Evolutionary conservation across 140 eudicot species (phyloP).

Genomic region (Ambrosia hybrid): DNA sequence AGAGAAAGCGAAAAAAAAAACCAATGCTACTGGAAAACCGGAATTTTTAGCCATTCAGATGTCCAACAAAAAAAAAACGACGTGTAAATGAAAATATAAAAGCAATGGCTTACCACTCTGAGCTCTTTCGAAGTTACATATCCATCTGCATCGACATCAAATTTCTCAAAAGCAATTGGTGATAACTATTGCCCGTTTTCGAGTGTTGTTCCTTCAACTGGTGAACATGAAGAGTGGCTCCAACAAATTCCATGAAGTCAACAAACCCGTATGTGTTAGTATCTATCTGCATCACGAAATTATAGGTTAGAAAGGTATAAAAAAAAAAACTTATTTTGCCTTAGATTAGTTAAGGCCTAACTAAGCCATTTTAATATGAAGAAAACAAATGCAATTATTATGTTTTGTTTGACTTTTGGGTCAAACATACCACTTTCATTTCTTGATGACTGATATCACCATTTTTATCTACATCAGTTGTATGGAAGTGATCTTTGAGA

Average conservation of each 20-base stretch:
- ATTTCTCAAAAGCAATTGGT: conserved; percentile 87
- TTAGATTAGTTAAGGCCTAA: no score
- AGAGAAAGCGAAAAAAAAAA: no score
- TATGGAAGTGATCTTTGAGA: conserved; percentile 88
- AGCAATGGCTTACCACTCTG: conserved; percentile 55
- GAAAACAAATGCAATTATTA: no score
- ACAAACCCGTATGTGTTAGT: conserved; percentile 88
- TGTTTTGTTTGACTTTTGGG: conserved; percentile 11
- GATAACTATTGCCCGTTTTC: conserved; percentile 77
- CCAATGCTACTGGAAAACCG: no score
- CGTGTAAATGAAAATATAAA: neutral
- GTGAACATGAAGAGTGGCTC: conserved; percentile 95
- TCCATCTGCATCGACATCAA: conserved; percentile 91
- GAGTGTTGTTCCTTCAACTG: conserved; percentile 78
- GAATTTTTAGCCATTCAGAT: no score
- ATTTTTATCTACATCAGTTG: conserved; percentile 85
- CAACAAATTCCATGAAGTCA: conserved; percentile 88
- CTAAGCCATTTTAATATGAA: no score
- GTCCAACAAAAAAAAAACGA: no score
- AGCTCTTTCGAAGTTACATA: conserved; percentile 91
- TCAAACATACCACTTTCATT: conserved; percentile 75
- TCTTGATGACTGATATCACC: conserved; percentile 95
- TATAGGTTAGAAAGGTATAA: no score
- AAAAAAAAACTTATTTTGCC: no score
- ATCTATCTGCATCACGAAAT: conserved; percentile 70